phyloP scores from a whole-genome alignment of 2,329 filamentous ascomycete species.

The Aspergillus fumigatus region DNA sequence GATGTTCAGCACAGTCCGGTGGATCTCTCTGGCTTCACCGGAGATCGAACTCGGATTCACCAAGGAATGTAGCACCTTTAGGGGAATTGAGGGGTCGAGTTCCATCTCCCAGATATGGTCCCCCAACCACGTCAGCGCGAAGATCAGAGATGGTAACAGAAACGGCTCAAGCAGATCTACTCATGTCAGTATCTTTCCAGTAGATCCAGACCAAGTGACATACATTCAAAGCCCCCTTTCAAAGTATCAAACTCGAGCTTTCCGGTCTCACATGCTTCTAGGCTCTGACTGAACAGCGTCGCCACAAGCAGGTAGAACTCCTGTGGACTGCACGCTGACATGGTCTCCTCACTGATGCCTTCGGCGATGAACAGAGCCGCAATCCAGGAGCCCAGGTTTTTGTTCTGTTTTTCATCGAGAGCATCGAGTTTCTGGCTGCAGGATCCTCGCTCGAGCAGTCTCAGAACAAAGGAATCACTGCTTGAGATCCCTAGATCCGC shows the following conservation, averaged over 20 bases:
- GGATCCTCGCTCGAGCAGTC: slow-evolving; percentile 46
- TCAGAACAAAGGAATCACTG: slow-evolving; percentile 52
- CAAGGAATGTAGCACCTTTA: slow-evolving; percentile 54
- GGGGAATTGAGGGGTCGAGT: slow-evolving; percentile 47
- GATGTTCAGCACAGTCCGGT: slow-evolving; percentile 55
- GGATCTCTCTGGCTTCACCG: slow-evolving; percentile 57
- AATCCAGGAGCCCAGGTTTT: slow-evolving; percentile 57
- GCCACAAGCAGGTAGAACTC: slow-evolving; percentile 61
- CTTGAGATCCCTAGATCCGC: slow-evolving; percentile 50
- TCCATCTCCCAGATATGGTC: slow-evolving; percentile 51
- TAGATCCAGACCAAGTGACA: slow-evolving; percentile 18
- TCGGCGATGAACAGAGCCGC: slow-evolving; percentile 59
- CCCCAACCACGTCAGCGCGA: slow-evolving; percentile 56
- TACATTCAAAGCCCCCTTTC: slow-evolving; percentile 60
- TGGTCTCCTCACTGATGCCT: slow-evolving; percentile 60
- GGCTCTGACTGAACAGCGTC: slow-evolving; percentile 58
- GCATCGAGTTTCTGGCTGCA: slow-evolving; percentile 47
- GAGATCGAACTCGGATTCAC: slow-evolving; percentile 55
- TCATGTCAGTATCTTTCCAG: slow-evolving; percentile 5
- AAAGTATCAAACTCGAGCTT: slow-evolving; percentile 55
- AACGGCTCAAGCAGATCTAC: slow-evolving; percentile 60
- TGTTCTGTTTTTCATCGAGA: slow-evolving; percentile 52
- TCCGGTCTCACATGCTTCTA: slow-evolving; percentile 53
- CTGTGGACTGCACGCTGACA: slow-evolving; percentile 60
- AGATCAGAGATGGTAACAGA: slow-evolving; percentile 56